Base-by-base conservation (phyloP, 805 yeast genomes). In the Lipomyces kockii region DNA sequence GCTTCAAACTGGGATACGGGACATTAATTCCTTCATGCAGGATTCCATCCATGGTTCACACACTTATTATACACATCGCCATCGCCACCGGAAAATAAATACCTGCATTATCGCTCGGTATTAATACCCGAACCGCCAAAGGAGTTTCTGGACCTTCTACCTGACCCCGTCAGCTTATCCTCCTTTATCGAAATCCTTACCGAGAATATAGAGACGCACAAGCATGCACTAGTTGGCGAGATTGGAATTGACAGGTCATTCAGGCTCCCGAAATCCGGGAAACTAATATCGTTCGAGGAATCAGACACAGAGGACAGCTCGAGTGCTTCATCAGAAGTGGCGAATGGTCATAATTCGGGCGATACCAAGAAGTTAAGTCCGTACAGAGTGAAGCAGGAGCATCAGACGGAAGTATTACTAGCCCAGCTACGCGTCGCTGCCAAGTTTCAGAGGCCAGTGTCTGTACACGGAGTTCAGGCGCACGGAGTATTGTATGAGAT, bases 11-110 rank as follows among this genome's bases (percentile, higher is more conserved):
- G 49, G 22, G 11, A 20, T 34, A 14, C 17, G 17, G 29, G 51
- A 35, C 17, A 25, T 39, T 32, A 61, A 39, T 52, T 8, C 27
- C n/a, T 25, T n/a, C 14, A 17, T 25, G 43, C 39, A 68, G 97
- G 98, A 0, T 80, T 92, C 1, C 99, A 94, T 77, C 99, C 99
- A 0, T 94, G 98, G 98, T 93, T 85, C 74, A 78, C 87, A 2
- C 97, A 93, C 76, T 70, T 88, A 22, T 89, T 86, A 69, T 79
- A 84, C 1, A 73, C 78, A n/a, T 76, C 72, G 0, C 67, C 72
- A 0, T 58, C 14, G 4, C 66, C 68, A 35, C 65, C 70, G 2
- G 67, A 65, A 1, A 70, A 74, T 43, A 88, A 87, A 71, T 22
- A 53, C 20, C 74, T 68, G 2, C 98, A 93, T 76, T 93, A 93